Base-by-base conservation (phyloP, 306 rosid genomes). In the Gastrolobium villosum region DNA sequence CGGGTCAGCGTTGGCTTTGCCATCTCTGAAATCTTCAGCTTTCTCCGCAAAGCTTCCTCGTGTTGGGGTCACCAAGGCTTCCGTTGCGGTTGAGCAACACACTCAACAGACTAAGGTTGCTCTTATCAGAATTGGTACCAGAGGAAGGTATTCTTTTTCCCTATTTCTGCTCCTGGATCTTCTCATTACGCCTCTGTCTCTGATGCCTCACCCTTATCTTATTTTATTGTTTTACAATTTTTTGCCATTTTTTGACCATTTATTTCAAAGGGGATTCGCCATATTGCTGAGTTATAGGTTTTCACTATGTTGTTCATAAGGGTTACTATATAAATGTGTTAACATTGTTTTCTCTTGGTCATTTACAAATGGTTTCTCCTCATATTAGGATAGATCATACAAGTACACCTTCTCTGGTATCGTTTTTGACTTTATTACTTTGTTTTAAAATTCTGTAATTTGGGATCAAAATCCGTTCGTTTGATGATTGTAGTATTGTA, bases 31-130 rank as follows among this genome's bases (percentile, higher is more conserved):
- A 49, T 7, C 87, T 62, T 79, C 87, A 4, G 10, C 78, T 64
- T 65, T 13, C 2, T 80, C 72, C 61, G 72, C 57, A 57, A 56
- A 14, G 46, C 44, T 44, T 32, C 59, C 40, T 20, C 61, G 65
- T 70, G 31, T 49, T 28, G 76, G 81, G 39, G 53, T 80, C 70
- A 53, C 81, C 52, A 86, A 78, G 65, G 97, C 97, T 68, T 93
- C 97, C 14, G 65, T 89, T 70, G 94, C 96, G 1, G 97, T 87
- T 3, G 97, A 90, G 86, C 91, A 86, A 72, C 89, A 83, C 63
- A 73, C 82, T 43, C 85, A 77, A 84, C 78, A 89, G 76, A 81
- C 85, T 63, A 87, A 86, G 59, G 79, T 90, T 3, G 97, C 96
- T 10, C 87, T 90, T 7, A 52, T 93, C 79, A 86, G 86, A 81